Conservation (phyloP, 2,329 filamentous ascomycete species). For the Alternaria ethzedia region DNA sequence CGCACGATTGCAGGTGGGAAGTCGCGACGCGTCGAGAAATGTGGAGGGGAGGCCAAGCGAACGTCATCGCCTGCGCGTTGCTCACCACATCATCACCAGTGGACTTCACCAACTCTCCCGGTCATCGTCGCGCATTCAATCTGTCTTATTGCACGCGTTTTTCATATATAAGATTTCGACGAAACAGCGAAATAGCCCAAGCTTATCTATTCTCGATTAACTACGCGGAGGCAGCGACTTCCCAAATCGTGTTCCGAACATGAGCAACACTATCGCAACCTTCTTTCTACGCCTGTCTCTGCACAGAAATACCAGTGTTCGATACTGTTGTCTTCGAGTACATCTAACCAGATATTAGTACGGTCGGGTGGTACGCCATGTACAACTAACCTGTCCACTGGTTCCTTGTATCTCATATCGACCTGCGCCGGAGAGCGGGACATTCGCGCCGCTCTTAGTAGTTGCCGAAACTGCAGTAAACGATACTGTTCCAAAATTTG, state of each 20-base stretch:
- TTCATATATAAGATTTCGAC: neutral
- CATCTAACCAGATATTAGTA: constrained; percentile 17
- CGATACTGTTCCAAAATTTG: constrained; percentile 25
- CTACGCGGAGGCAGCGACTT: neutral
- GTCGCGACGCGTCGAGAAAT: constrained; percentile 25
- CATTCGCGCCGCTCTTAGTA: constrained; percentile 21
- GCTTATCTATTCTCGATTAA: neutral
- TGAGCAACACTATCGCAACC: neutral
- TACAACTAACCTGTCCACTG: constrained; percentile 24
- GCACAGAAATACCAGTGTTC: constrained; percentile 16
- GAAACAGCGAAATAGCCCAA: neutral
- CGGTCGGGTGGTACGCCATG: neutral
- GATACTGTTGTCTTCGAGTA: constrained; percentile 32
- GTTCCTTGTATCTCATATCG: constrained; percentile 34
- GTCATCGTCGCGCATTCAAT: neutral
- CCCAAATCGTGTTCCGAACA: neutral
- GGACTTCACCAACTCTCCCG: neutral
- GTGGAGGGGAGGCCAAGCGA: constrained; percentile 11
- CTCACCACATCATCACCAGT: neutral
- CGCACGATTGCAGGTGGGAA: constrained; percentile 18
- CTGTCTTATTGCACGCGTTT: neutral
- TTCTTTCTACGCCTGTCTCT: constrained; percentile 8
- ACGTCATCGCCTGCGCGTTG: constrained; percentile 1
- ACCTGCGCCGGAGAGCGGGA: constrained; percentile 26
- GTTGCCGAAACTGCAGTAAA: constrained; percentile 29